phyloP scores from a whole-genome alignment of 106 monocot species.

The Acanthochlamys bracteata region DNA sequence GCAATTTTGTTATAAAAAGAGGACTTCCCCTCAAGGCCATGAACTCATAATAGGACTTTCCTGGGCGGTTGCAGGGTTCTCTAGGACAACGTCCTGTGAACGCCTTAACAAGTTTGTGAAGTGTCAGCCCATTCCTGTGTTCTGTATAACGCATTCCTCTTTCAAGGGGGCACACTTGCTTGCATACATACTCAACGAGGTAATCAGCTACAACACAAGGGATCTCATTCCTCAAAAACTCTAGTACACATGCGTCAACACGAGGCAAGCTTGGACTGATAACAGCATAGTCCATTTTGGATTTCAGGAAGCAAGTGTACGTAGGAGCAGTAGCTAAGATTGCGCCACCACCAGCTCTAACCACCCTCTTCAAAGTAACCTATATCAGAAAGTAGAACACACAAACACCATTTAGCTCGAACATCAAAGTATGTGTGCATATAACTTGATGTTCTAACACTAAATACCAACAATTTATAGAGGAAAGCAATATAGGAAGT shows the following conservation, averaged over 20 bases:
- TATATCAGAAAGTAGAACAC: conserved; percentile 2
- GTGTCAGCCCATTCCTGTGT: conserved; percentile 54
- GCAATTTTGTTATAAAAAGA: no score
- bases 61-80: background rate
- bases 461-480: background rate
- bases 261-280: conserved; percentile 47
- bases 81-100: conserved; percentile 30
- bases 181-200: conserved; percentile 67
- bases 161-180: conserved; percentile 53
- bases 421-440: background rate
- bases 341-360: conserved; percentile 78
- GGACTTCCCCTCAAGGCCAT: no score
- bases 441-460: background rate
- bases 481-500: background rate
- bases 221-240: conserved; percentile 67
- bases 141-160: conserved; percentile 57
- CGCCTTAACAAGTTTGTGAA: conserved; percentile 26
- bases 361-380: conserved; percentile 73
- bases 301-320: conserved; percentile 60
- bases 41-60: conserved; percentile 29
- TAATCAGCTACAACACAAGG: conserved; percentile 77
- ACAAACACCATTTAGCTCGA: no score
- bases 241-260: conserved; percentile 63
- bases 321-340: conserved; percentile 89
- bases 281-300: conserved; percentile 55